Base-by-base conservation (phyloP, 2,329 filamentous ascomycete genomes). In the Plenodomus biglobosus region DNA sequence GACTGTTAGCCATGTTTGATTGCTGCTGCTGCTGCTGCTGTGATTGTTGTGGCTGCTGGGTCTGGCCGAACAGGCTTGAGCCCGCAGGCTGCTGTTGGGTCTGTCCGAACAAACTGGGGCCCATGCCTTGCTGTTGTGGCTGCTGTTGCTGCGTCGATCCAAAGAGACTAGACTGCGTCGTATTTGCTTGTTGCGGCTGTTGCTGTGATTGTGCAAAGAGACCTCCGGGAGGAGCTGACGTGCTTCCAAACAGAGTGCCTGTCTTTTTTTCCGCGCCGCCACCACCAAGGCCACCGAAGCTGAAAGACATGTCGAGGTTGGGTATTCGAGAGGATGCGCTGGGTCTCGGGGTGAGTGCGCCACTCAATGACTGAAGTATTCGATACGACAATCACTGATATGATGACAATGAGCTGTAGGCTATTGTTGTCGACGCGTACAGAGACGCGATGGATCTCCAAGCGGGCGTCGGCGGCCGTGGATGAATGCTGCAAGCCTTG, bases 191-290 rank as follows among this genome's bases (percentile, higher is more conserved):
- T 35, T 42, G 53, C 17, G 51, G 50, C 19, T 53, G 54, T 50
- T 66, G 63, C 47, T 69, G 73, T 41, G 67, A 68, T 50, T 65
- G 61, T 35, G 53, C 71, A 40, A 77, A 76, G 15, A 75, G 54
- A 37, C 74, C 70, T 30, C 73, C 71, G 35, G 69, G 40, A 19
- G 69, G 69, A 19, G 64, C 67, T 21, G 65, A 63, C 3, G 68
- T 66, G 46, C 62, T 70, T 20, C 69, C 69, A 45, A 72, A 71
- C 17, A 72, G 50, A 8, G 69, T 72, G 7, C 69, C 69, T 18
- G 68, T 70, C 57, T 64, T 70, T 56, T 63, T 70, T 53, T 71
- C 68, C 38, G 50, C 59, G 10, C 53, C 47, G 8, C 55, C 61
- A 15, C 27, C 61, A 15, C 27, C 11, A 7, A 52, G 15, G 37